phyloP scores from a whole-genome alignment of 148 eudicot species.

The Cornus kousa region DNA sequence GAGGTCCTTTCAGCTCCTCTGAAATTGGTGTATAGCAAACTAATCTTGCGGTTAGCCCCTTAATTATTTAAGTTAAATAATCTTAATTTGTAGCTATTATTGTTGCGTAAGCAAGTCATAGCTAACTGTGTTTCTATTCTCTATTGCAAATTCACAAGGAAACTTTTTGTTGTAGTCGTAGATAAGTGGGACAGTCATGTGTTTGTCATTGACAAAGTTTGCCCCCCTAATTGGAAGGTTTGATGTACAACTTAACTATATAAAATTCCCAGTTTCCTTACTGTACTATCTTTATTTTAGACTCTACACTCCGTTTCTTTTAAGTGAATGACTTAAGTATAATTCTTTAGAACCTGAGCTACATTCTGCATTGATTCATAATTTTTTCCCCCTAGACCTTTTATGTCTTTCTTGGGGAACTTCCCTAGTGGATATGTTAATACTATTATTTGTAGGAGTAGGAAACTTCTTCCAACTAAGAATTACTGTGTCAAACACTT shows the following conservation, averaged over 20 bases:
- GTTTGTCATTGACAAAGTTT: slow-evolving; percentile 65
- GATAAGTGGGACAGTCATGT: slow-evolving; percentile 77
- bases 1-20: slow-evolving; percentile 89
- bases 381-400: background rate
- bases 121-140: background rate
- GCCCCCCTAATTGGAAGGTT: slow-evolving; percentile 79
- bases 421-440: background rate
- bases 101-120: background rate
- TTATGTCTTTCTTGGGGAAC: background rate
- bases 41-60: slow-evolving; percentile 63
- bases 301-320: background rate
- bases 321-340: background rate
- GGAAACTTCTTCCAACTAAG: background rate
- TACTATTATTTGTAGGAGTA: background rate
- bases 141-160: slow-evolving; percentile 62
- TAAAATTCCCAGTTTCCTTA: background rate
- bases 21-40: slow-evolving; percentile 87
- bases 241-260: background rate
- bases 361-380: background rate
- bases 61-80: background rate
- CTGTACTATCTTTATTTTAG: background rate
- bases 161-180: slow-evolving; percentile 65
- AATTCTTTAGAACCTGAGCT: background rate
- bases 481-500: background rate
- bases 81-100: background rate